Percentiles rank a stretch among this genome's conserved stretches.
Conservation (phyloP, 2,329 filamentous ascomycete genomes). For the Xylaria hypoxylon region DNA sequence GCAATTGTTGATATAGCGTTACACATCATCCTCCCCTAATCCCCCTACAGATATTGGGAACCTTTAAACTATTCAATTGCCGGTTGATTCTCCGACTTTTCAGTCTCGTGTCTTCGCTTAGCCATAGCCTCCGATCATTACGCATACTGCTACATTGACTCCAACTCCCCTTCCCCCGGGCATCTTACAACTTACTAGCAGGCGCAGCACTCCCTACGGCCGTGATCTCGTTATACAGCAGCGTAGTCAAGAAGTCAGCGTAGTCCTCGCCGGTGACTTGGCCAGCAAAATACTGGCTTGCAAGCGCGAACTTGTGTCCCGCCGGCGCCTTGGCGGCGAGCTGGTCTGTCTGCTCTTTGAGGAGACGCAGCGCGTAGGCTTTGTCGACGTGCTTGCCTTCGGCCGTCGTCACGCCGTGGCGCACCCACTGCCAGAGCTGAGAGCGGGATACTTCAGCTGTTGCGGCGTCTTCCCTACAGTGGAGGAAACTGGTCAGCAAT, state of each 20-base stretch:
- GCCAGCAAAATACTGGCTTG: conserved; percentile 89
- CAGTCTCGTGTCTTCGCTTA: background rate
- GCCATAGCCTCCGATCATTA: background rate
- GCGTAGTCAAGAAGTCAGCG: conserved; percentile 88
- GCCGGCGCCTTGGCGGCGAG: conserved; percentile 79
- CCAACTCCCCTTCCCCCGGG: background rate
- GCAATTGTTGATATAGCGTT: conserved; percentile 7
- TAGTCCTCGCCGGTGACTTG: conserved; percentile 99
- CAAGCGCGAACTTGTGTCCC: conserved; percentile 92
- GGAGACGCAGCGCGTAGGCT: conserved; percentile 84
- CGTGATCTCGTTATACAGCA: conserved; percentile 53
- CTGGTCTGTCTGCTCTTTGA: conserved; percentile 85
- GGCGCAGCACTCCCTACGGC: conserved; percentile 48
- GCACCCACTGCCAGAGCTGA: conserved; percentile 97
- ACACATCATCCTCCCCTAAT: background rate
- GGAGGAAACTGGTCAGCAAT: conserved; percentile 19
- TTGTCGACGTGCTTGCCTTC: conserved; percentile 96
- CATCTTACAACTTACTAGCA: conserved; percentile 49
- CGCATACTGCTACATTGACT: background rate
- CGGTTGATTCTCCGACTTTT: background rate
- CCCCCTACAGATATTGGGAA: background rate
- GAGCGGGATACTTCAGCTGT: conserved; percentile 95
- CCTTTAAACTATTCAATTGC: background rate
- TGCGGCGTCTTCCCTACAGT: conserved; percentile 83
- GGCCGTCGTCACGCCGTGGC: conserved; percentile 77